Conservation (phyloP, 176 grass and related monocot genomes). For the Areca catechu region DNA sequence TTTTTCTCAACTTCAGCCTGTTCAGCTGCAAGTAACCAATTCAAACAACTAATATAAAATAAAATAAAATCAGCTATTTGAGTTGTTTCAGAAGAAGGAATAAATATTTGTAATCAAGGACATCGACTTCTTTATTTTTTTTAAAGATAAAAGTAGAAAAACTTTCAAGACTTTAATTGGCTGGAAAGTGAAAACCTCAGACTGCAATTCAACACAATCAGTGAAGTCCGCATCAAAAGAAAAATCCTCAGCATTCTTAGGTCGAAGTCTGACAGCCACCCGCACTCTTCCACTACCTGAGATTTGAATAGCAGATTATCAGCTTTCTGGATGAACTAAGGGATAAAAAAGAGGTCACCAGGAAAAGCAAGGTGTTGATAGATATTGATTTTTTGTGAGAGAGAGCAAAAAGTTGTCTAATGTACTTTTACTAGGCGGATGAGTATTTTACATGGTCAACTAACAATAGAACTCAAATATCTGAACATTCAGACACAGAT, state of each 20-base stretch:
- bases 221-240: slow-evolving; percentile 44
- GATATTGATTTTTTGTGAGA: not conserved
- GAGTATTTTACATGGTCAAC: too few species aligned
- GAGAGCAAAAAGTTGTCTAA: too few species aligned
- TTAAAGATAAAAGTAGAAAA: too few species aligned
- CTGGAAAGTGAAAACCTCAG: slow-evolving; percentile 45
- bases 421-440: too few species aligned
- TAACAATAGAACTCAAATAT: too few species aligned
- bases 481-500: too few species aligned
- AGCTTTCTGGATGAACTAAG: too few species aligned
- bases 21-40: slow-evolving; percentile 50
- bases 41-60: not conserved
- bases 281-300: slow-evolving; percentile 75
- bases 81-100: too few species aligned
- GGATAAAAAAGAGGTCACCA: not conserved
- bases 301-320: slow-evolving; percentile 6
- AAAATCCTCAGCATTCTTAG: slow-evolving; percentile 58
- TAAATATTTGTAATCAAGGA: too few species aligned
- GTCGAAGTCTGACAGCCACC: slow-evolving; percentile 81
- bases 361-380: not conserved
- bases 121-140: too few species aligned
- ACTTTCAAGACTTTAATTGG: not conserved
- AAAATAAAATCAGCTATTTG: too few species aligned
- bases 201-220: slow-evolving; percentile 66
- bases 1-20: slow-evolving; percentile 72